Evolutionary conservation across 179 eudicot genomes (phyloP).

Genomic region (Amaranthus tricolor): DNA sequence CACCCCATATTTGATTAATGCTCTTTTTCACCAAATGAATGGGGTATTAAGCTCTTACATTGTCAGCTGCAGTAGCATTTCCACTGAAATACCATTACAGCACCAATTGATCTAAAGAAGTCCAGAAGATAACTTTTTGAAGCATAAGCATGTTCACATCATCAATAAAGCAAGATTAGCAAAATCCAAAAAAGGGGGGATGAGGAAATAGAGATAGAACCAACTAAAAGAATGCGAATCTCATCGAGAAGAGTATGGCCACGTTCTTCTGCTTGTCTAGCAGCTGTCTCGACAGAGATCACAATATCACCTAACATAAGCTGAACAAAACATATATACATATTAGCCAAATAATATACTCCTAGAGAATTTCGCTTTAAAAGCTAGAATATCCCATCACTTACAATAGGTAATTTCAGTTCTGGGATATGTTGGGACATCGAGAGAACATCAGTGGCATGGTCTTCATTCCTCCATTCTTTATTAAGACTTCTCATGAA

Average conservation of each 20-base stretch:
- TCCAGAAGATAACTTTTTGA: not conserved
- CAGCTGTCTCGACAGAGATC: slow-evolving; percentile 91
- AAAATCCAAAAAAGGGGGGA: not conserved
- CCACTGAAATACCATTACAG: not conserved
- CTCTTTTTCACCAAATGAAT: not conserved
- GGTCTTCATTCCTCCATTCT: slow-evolving; percentile 96
- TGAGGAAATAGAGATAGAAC: slow-evolving; percentile 23
- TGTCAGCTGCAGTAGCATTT: not conserved
- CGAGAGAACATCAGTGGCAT: slow-evolving; percentile 94
- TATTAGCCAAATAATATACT: slow-evolving; percentile 21
- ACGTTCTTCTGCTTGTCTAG: slow-evolving; percentile 91
- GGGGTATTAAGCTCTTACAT: not conserved
- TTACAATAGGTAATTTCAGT: slow-evolving; percentile 79
- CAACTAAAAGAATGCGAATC: slow-evolving; percentile 85
- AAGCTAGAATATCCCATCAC: slow-evolving; percentile 13
- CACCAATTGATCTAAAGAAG: not conserved
- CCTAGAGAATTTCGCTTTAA: not conserved
- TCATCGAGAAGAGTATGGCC: slow-evolving; percentile 88
- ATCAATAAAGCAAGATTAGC: not conserved
- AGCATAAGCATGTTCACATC: not conserved
- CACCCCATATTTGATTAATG: not conserved
- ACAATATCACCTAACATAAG: slow-evolving; percentile 96
- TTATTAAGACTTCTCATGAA: slow-evolving; percentile 79
- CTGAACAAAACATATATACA: slow-evolving; percentile 42
- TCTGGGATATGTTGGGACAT: slow-evolving; percentile 96